phyloP scores from a whole-genome alignment of 2,329 filamentous ascomycete genomes.

The Colletotrichum tabaci region DNA sequence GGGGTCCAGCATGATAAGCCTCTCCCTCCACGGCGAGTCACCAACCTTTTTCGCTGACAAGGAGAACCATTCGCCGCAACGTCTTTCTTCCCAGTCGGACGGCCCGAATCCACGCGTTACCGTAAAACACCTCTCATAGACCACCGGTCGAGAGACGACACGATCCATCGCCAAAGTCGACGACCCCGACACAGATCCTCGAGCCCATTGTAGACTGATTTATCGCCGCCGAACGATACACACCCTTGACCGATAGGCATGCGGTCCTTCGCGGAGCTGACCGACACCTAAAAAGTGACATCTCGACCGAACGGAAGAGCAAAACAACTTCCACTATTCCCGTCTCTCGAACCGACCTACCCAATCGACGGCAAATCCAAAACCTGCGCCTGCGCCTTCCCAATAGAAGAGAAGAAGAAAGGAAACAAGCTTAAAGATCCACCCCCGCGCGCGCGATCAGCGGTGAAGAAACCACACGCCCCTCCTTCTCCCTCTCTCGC shows the following conservation, averaged over 20 bases:
- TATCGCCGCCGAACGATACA: conserved; percentile 3
- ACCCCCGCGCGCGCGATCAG: not conserved
- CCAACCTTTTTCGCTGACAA: conserved; percentile 32
- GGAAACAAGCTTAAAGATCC: no score
- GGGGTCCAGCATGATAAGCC: conserved; percentile 40
- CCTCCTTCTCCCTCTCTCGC: not conserved
- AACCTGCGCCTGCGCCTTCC: not conserved
- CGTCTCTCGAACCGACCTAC: conserved; percentile 11
- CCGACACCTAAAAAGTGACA: conserved; percentile 24
- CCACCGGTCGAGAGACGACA: conserved; percentile 11
- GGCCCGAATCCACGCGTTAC: no score
- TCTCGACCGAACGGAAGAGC: conserved; percentile 18
- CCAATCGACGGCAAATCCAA: not conserved
- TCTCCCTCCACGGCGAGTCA: conserved; percentile 26
- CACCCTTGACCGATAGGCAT: conserved; percentile 31
- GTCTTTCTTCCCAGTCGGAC: not conserved
- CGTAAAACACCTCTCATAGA: conserved; percentile 1
- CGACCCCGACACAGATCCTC: not conserved
- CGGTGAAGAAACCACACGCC: not conserved
- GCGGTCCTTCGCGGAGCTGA: conserved; percentile 21
- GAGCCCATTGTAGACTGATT: not conserved
- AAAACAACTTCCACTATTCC: not conserved
- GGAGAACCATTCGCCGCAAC: conserved; percentile 16
- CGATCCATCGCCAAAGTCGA: no score
- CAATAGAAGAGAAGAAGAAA: not conserved